Evolutionary conservation across 495 filamentous ascomycete genomes (phyloP).

Genomic region (Trypethelium eluteriae): DNA sequence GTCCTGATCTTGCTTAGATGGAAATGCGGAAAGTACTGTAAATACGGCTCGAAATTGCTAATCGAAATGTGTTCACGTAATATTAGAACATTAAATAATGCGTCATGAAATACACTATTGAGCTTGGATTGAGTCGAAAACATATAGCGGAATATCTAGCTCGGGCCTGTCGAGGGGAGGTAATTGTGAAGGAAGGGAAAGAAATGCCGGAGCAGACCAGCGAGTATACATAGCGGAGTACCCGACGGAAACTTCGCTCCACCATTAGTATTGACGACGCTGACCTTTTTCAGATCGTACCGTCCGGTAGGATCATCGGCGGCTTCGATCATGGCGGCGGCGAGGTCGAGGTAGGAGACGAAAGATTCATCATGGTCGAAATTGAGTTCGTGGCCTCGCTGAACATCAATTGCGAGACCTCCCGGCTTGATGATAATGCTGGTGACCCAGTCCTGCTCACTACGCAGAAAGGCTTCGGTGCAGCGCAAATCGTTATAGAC

Average conservation of each 20-base stretch:
- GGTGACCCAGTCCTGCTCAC: conserved; percentile 34
- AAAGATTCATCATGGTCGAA: conserved; percentile 32
- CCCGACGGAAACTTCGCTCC: conserved; percentile 22
- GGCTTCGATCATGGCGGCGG: conserved; percentile 44
- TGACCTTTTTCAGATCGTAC: conserved; percentile 37
- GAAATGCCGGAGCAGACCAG: conserved; percentile 31
- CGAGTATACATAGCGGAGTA: conserved; percentile 23
- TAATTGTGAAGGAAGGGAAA: conserved; percentile 34
- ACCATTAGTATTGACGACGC: conserved; percentile 29
- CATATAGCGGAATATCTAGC: neutral
- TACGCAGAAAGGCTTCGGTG: conserved; percentile 36
- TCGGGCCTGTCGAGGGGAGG: conserved; percentile 21
- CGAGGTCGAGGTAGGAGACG: conserved; percentile 41
- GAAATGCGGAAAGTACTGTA: too few species aligned
- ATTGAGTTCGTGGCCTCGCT: conserved; percentile 38
- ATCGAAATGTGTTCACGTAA: too few species aligned
- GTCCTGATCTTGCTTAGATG: too few species aligned
- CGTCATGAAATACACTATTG: too few species aligned
- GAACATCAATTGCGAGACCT: conserved; percentile 35
- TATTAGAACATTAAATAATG: too few species aligned
- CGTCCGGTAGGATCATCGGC: conserved; percentile 33
- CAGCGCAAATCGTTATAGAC: conserved; percentile 36
- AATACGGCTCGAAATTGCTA: too few species aligned
- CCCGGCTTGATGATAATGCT: conserved; percentile 43
- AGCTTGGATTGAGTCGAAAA: too few species aligned